Evolutionary conservation across 2,329 filamentous ascomycete genomes (phyloP), one percentile per base, ranked within the genome.

Genomic region (Aaosphaeria arxii): DNA sequence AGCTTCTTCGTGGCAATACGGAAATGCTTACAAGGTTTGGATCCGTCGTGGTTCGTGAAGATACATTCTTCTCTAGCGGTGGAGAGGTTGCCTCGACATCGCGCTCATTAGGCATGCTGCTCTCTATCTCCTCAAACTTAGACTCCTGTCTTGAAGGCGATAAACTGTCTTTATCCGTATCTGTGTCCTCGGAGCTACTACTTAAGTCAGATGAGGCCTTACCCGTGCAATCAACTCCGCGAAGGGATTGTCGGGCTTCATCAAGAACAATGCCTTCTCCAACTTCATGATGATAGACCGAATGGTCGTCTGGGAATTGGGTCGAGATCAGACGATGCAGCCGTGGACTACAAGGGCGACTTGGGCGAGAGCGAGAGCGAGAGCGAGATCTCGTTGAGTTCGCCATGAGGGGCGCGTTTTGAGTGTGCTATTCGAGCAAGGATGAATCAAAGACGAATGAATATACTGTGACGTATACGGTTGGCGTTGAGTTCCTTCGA

Each of bases 271-370:
- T 31, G 1, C 57, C 58, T 39, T 66, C 60, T 5, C 59, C 62
- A 35, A 62, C 58, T 42, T 67, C 60, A 44, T 63, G 61, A 44
- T 70, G 61, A 35, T 69, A 67, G 1, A 68, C 62, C 6, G 61
- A 67, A 35, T 64, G 59, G 51, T 70, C 65, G 49, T 70, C 65
- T 9, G 64, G 58, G 28, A 66, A 63, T 42, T 66, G 59, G 7
- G 46, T 57, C 3, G 67, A 67, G 11, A 64, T 55, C 3, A 65
- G 41, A 4, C 63, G 60, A 17, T 66, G 54, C 24, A 69, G 47
- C 30, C 57, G 52, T 39, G 53, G 55, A 47, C 45, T 58, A 28
- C 46, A 50, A 2, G 61, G 50, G 11, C 56, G 48, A 44, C 53
- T 56, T 9, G 59, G 57, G 5, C 61, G 52, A 32, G 62, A 64